phyloP scores from a whole-genome alignment of 2,329 filamentous ascomycete species.

The Fusarium paranaense region DNA sequence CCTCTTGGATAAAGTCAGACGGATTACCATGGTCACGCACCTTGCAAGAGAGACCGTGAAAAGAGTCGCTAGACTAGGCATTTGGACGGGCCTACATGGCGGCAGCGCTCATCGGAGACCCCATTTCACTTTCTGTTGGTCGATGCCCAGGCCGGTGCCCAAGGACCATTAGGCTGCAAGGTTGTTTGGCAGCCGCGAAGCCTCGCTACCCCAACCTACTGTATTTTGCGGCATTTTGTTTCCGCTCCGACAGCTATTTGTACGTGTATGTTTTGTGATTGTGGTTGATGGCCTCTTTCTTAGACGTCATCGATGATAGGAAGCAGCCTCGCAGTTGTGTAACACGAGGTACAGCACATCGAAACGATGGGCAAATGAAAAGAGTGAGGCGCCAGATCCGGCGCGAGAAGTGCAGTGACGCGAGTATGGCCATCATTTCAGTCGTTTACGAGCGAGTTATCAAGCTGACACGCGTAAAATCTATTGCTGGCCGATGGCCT shows the following conservation, averaged over 20 bases:
- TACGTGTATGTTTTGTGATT: background rate
- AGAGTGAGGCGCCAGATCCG: background rate
- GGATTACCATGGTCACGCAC: background rate
- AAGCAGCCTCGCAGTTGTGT: background rate
- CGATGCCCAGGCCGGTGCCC: background rate
- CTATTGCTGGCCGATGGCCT: background rate
- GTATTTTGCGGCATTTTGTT: background rate
- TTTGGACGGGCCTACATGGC: rapidly evolving
- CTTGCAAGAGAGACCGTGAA: background rate
- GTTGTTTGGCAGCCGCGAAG: background rate
- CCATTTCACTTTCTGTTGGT: background rate
- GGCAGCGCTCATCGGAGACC: background rate
- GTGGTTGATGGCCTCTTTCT: background rate
- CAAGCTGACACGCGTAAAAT: background rate
- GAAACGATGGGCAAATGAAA: background rate
- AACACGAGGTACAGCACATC: background rate
- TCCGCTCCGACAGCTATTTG: rapidly evolving
- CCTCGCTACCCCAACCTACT: background rate
- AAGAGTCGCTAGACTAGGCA: background rate
- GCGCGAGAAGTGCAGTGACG: background rate
- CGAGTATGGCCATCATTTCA: background rate
- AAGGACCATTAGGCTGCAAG: background rate
- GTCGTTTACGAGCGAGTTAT: background rate
- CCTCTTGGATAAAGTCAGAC: background rate
- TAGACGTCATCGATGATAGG: background rate